Conservation (phyloP, 1,139 yeast genomes). For the Meyerozyma carpophila region DNA sequence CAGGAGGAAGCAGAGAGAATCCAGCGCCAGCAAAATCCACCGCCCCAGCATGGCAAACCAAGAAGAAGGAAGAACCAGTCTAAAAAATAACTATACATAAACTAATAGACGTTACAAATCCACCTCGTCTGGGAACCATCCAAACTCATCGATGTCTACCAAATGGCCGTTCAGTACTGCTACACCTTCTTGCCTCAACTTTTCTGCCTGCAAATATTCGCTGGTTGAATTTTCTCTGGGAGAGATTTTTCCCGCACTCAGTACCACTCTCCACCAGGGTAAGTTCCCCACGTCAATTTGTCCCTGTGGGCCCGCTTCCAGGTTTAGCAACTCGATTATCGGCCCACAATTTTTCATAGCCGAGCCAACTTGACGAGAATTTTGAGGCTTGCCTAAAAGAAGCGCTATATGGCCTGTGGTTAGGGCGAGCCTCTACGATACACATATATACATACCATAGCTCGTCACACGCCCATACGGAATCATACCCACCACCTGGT, state of each 20-base stretch:
- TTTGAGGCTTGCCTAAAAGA: constrained; percentile 54
- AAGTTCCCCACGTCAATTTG: constrained; percentile 28
- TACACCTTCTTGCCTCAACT: constrained; percentile 46
- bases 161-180: constrained; percentile 30
- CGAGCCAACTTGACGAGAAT: constrained; percentile 71
- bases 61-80: constrained; percentile 3
- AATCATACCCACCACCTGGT: constrained; percentile 44
- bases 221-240: constrained; percentile 41
- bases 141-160: constrained; percentile 43
- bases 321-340: constrained; percentile 20
- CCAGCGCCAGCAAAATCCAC: constrained; percentile 39
- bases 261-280: constrained; percentile 83
- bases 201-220: constrained; percentile 42
- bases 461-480: constrained; percentile 67
- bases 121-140: constrained; percentile 66
- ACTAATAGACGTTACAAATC: constrained; percentile 10
- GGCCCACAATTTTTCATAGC: constrained; percentile 46
- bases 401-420: constrained; percentile 58
- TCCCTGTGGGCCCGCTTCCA: constrained; percentile 13
- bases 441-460: constrained; percentile 43
- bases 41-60: background rate
- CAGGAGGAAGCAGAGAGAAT: constrained; percentile 60
- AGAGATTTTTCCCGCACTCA: constrained; percentile 57
- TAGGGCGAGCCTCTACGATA: constrained; percentile 4
- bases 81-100: background rate